These are phyloP conservation scores for Elaphomyces granulatus DNA, from an alignment of 495 filamentous ascomycete species.

Conservation along the genomic window DNA sequence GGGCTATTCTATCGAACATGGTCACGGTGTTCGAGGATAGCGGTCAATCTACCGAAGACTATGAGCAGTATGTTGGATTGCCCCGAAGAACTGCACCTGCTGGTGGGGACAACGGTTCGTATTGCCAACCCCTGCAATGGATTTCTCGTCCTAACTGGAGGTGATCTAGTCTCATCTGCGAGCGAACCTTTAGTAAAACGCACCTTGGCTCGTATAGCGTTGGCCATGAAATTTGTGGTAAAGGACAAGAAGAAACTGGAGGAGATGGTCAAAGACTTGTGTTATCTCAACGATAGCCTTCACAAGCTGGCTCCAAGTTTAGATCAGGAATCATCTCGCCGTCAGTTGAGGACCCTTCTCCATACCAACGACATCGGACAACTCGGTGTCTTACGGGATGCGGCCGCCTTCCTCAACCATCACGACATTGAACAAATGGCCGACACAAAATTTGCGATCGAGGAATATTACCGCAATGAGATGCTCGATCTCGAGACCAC, in stretches of 20 bases:
- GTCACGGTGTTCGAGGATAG: constrained; percentile 7
- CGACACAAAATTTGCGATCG: too few species aligned
- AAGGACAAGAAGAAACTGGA: constrained; percentile 7
- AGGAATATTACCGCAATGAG: not conserved
- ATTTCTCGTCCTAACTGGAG: too few species aligned
- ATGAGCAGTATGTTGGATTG: constrained; percentile 3
- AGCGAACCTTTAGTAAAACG: not conserved
- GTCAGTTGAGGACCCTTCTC: too few species aligned
- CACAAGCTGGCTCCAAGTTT: constrained; percentile 10
- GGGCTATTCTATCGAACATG: constrained; percentile 9
- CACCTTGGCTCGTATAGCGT: not conserved
- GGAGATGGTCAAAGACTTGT: constrained; percentile 9
- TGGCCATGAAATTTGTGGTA: constrained; percentile 4
- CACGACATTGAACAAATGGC: too few species aligned
- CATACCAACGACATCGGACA: too few species aligned
- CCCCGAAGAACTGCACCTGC: constrained; percentile 4
- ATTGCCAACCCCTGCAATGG: too few species aligned
- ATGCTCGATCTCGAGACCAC: not conserved
- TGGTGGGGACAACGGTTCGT: too few species aligned
- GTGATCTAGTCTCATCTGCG: not conserved
- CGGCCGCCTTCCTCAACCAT: too few species aligned
- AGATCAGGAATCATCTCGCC: constrained; percentile 7
- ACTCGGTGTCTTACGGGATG: too few species aligned
- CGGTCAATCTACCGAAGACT: constrained; percentile 8
- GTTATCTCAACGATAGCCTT: constrained; percentile 12